These are phyloP conservation scores for Dryadomyces quercivorus DNA, from an alignment of 2,329 filamentous ascomycete genomes.

Conservation along the genomic window DNA sequence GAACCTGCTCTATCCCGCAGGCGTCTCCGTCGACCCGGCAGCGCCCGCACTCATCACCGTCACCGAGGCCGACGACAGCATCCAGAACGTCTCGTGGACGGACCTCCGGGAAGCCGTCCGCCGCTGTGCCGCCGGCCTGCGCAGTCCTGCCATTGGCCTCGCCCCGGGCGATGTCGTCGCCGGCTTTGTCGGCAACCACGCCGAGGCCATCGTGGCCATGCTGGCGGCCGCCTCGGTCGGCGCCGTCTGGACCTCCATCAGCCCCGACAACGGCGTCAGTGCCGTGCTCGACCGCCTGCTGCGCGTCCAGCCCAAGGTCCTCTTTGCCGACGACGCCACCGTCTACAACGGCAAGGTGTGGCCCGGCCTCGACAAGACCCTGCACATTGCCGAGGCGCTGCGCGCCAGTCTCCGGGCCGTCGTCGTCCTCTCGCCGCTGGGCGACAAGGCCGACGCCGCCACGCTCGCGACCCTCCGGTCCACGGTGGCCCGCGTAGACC, in stretches of 20 bases:
- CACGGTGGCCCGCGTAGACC: conserved; percentile 27
- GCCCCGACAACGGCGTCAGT: conserved; percentile 82
- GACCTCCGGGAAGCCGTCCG: conserved; percentile 69
- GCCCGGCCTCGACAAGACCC: conserved; percentile 65
- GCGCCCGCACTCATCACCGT: conserved; percentile 64
- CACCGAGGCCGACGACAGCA: conserved; percentile 46
- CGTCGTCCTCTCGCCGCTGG: conserved; percentile 54
- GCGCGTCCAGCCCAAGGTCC: conserved; percentile 70
- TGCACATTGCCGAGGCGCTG: conserved; percentile 60
- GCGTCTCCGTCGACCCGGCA: conserved; percentile 41
- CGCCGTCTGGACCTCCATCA: conserved; percentile 86
- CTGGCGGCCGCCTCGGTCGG: conserved; percentile 72
- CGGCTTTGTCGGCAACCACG: conserved; percentile 80
- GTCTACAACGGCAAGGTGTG: conserved; percentile 88
- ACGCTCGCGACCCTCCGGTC: conserved; percentile 28
- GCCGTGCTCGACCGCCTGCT: conserved; percentile 78
- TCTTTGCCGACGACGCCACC: conserved; percentile 81
- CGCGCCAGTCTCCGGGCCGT: conserved; percentile 57
- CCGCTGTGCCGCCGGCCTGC: conserved; percentile 57
- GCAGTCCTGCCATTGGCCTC: conserved; percentile 46
- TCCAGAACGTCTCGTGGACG: conserved; percentile 53
- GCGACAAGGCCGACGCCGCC: conserved; percentile 12
- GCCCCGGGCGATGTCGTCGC: conserved; percentile 43
- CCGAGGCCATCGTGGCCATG: conserved; percentile 78
- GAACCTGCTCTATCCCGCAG: conserved; percentile 70